Base-by-base conservation (phyloP, 2,329 filamentous ascomycete species). In the Parafenestella ontariensis region DNA sequence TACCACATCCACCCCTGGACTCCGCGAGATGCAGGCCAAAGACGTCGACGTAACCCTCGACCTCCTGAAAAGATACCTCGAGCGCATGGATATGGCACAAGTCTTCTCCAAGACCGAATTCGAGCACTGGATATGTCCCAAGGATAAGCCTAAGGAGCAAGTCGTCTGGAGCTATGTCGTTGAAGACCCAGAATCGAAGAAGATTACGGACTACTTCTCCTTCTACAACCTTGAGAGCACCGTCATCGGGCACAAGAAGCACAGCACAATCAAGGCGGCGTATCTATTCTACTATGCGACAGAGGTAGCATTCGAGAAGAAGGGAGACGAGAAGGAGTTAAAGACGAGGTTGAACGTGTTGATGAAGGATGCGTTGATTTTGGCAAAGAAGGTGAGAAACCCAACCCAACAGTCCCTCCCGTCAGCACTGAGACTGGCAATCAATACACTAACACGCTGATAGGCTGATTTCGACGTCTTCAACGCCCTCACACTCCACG, bases 281-380 rank as follows among this genome's bases (percentile, higher is more conserved):
- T 99, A 99, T 77, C 85, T 98, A 50, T 99, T 94, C 81, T 99
- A 99, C 83, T 99, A 99, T 74, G 95, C 91, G 52, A 90, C 89
- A 6, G 92, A 96, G 69, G 81, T 85, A 5, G 94, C 88, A 10
- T 89, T 97, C 61, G 72, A 78, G 2, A 59, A 61, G 41, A 81
- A 85, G 3, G 58, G 55, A 39, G 81, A 85, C 4, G 79, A 83
- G 56, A 78, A 77, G 15, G 85, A 86, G 26, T 82, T 96, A 64
- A 93, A 93, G 79, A 79, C 99, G 59, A 85, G 96, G 54, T 87
- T 89, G 65, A 95, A 99, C 74, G 90, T 91, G 0, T 82, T 34
- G 31, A 34, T 34, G 31, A 34, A 34, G 65, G 95, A 99, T 74
- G 90, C 91, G 0, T 82, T 99, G 49, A 90, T 97, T 65, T 81